Evolutionary conservation across 768 basidiomycete species (phyloP).

Genomic region (Tulasnella sp.): DNA sequence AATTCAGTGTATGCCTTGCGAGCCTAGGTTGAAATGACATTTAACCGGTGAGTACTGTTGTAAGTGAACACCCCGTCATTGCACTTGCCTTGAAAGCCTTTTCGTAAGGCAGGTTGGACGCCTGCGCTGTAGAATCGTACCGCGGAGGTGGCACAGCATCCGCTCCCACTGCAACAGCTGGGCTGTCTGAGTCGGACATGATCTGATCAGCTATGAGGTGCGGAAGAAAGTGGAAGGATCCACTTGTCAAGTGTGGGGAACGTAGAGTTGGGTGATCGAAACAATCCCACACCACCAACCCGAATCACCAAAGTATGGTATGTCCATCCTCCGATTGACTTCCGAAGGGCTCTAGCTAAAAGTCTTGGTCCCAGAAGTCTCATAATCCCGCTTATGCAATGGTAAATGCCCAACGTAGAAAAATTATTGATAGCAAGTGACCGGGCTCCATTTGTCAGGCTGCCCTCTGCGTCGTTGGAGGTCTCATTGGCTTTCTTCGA

Average conservation of each 20-base stretch:
- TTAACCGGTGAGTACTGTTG: too few relatives aligned
- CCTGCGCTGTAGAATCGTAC: background rate
- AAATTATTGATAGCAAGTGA: background rate
- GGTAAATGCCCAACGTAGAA: conserved; percentile 2
- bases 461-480: conserved; percentile 62
- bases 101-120: background rate
- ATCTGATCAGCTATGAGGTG: too few relatives aligned
- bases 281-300: too few relatives aligned
- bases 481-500: conserved; percentile 38
- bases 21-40: background rate
- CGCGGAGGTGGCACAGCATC: too few relatives aligned
- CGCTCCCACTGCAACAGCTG: too few relatives aligned
- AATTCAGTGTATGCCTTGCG: conserved; percentile 9
- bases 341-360: background rate
- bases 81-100: conserved; percentile 7
- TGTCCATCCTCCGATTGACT: background rate
- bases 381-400: conserved; percentile 17
- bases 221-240: too few relatives aligned
- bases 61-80: too few relatives aligned
- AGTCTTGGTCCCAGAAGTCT: too few relatives aligned
- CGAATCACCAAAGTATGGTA: background rate
- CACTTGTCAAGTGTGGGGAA: too few relatives aligned
- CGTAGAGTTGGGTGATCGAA: too few relatives aligned
- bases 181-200: too few relatives aligned
- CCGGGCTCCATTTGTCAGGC: conserved; percentile 2